Evolutionary conservation across 331 rosid species (phyloP), one percentile per base, ranked within the genome.

Genomic region (Saraca asoca): DNA sequence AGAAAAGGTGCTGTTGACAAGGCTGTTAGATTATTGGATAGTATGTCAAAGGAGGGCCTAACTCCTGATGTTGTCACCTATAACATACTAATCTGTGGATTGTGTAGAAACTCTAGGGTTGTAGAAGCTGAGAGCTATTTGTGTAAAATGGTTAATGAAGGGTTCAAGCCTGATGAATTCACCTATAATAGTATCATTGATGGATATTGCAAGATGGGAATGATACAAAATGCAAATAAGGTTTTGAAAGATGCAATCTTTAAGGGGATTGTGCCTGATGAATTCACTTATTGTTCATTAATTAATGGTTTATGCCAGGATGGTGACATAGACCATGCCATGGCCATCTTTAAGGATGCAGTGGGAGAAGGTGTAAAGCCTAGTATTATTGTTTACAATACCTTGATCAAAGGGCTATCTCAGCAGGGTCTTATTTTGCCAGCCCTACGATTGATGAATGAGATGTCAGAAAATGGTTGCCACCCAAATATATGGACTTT

Each of bases 261-360:
- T 65, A 92, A 79, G 83, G 95, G 98, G 42, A 87, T 89, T 66
- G 76, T 82, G 72, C 88, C 95, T 31, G 95, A 92, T 72, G 95
- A 89, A 55, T 87, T 82, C 75, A 85, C 98, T 46, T 84, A 81
- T 70, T 82, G 98, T 81, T 84, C 98, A 31, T 84, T 92, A 46
- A 74, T 92, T 51, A 82, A 80, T 70, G 96, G 95, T 37, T 76
- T 89, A 39, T 89, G 82, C 59, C 69, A 68, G 50, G 89, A 87
- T 68, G 90, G 89, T 59, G 90, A 87, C n/a, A 76, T 83, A 46
- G 86, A 85, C 46, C 89, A 81, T 48, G 95, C 95, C 70, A 62
- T 83, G 81, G 81, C 82, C 7, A 62, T 92, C 58, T 82, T 87
- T 79, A 75, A 75, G 75, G 87, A 87, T 65, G 94, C 82, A 31